Evolutionary conservation across 164 flowering plant genomes (phyloP), one percentile per base, ranked within the genome.

Genomic region (Umbilicus rupestris): DNA sequence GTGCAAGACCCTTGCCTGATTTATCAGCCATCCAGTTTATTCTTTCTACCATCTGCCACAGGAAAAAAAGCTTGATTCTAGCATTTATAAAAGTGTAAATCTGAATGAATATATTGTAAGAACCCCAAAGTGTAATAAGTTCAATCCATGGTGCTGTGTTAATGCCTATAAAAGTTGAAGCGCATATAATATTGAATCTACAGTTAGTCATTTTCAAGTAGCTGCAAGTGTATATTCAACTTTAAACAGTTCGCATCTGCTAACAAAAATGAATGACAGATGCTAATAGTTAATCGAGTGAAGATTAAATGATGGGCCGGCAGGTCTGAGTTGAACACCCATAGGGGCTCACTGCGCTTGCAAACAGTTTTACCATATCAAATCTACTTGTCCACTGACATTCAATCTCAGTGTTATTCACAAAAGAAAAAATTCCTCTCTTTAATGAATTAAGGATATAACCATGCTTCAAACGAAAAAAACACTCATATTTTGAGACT

Each of bases 11-110:
- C 68, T 87, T 90, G 58, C 79, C 87, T 52, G 94, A 93, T 70
- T 78, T 77, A 75, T 93, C 94, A 31, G 97, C 96, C 97, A 88
- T 84, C 98, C 97, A 90, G 50, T 93, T 93, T 63, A 89, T 71
- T 72, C 94, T 83, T 69, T 85, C 94, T 58, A 93, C 49, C 87
- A 87, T 87, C 94, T 92, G 39, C 26, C 2, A 19, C 65, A 35
- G 15, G 16, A n/a, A 62, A 31, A 17, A n/a, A 20, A 29, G 30
- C 60, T 62, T 62, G 22, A 33, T 19, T 12, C 22, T 33, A 31
- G 30, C 15, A 62, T 17, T 10, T 7, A 35, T 8, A 62, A 60
- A 26, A 60, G 24, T 62, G 42, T 35, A 20, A 19, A 33, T 8
- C 17, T 62, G 60, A 11, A 52, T 15, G 8, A 52, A 52, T 9